Evolutionary conservation across 805 yeast species (phyloP).

Genomic region (Lipomyces yamanashiensis): DNA sequence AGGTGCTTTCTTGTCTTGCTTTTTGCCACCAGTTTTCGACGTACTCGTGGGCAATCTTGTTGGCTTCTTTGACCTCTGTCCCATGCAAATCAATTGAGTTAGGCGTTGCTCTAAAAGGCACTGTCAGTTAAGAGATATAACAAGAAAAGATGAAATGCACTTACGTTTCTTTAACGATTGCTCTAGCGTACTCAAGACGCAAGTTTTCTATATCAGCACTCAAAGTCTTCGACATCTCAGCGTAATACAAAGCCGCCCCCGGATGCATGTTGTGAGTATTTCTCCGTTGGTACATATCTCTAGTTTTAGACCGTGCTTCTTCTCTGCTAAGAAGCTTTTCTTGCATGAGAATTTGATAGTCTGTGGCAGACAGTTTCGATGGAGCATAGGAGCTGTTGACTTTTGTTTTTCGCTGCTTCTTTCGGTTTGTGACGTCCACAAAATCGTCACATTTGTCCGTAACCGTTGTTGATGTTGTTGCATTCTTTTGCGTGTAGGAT

Average conservation of each 20-base stretch:
- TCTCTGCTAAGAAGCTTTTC: slow-evolving; percentile 6
- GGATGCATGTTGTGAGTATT: slow-evolving; percentile 11
- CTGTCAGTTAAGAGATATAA: background rate
- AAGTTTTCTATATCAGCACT: background rate
- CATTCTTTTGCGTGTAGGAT: background rate
- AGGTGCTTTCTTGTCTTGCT: background rate
- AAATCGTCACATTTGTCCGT: background rate
- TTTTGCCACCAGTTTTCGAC: slow-evolving; percentile 24
- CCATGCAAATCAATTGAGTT: slow-evolving; percentile 27
- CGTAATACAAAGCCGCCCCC: slow-evolving; percentile 4
- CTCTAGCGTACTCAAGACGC: slow-evolving; percentile 14
- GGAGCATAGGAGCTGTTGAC: background rate
- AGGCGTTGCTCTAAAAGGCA: slow-evolving; percentile 1
- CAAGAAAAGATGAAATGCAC: background rate
- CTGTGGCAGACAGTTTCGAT: background rate
- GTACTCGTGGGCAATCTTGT: slow-evolving; percentile 14
- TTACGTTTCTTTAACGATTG: slow-evolving; percentile 7
- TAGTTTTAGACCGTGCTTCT: slow-evolving; percentile 12
- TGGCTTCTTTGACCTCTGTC: slow-evolving; percentile 17
- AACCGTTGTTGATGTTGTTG: background rate
- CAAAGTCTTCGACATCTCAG: slow-evolving; percentile 1
- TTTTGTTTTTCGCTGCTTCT: background rate
- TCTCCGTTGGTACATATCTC: slow-evolving; percentile 14
- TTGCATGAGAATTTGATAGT: background rate
- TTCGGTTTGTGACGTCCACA: background rate